A percentile compares a stretch with the other conserved stretches of the same genome.
phyloP scores from a whole-genome alignment of 768 basidiomycete species.

The Tulasnella sp. region DNA sequence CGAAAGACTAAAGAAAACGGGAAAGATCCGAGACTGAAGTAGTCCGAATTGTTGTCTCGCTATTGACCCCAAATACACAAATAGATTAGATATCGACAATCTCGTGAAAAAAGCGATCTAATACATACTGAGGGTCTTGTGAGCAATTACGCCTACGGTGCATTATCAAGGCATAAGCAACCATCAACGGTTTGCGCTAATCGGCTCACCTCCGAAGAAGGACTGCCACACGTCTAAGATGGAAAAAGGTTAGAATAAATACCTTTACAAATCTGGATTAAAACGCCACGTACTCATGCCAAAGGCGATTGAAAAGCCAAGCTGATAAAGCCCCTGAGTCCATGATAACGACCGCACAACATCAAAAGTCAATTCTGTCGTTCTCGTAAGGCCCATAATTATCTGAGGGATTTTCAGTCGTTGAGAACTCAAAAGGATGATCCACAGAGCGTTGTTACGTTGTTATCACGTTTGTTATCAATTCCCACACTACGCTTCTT shows the following conservation, averaged over 20 bases:
- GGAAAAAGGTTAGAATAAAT: no score
- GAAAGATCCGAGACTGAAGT: slow-evolving; percentile 63
- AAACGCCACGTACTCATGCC: slow-evolving; percentile 2
- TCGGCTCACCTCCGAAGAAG: no score
- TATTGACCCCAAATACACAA: slow-evolving; percentile 20
- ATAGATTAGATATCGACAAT: slow-evolving; percentile 4
- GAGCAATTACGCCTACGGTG: slow-evolving; percentile 43
- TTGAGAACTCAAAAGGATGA: no score
- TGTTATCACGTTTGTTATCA: no score
- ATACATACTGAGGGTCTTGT: slow-evolving; percentile 42
- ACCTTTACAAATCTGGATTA: no score
- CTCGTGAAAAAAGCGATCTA: neutral
- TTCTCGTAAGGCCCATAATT: no score
- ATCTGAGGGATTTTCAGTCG: no score
- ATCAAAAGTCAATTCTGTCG: no score
- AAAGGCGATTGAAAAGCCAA: slow-evolving; percentile 2
- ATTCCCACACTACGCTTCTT: no score
- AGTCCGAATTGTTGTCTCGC: slow-evolving; percentile 60
- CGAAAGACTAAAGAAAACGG: slow-evolving; percentile 56
- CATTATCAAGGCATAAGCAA: neutral
- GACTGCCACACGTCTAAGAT: no score
- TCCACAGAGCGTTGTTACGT: no score
- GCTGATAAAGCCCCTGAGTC: neutral
- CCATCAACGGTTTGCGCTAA: no score
- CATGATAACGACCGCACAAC: neutral